Percentiles rank a stretch among this genome's conserved stretches.
Evolutionary conservation across 1,139 yeast species (phyloP).

Genomic region (Debaryomycetaceae sp.): DNA sequence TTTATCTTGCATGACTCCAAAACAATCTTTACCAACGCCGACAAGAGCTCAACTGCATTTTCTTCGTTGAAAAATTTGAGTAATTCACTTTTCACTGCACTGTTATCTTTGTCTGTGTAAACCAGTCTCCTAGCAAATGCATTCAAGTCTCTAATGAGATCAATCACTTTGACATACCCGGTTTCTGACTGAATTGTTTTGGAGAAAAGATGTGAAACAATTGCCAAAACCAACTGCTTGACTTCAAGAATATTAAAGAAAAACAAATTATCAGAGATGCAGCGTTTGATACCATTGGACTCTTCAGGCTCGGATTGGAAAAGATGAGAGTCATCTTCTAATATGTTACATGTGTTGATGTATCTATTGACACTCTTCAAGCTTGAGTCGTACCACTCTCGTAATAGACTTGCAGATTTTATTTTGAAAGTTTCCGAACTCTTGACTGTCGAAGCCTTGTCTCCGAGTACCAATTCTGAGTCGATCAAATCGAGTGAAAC

Average conservation of each 20-base stretch:
- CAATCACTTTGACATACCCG: conserved; percentile 14
- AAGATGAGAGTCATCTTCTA: conserved; percentile 4
- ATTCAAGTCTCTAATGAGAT: conserved; percentile 12
- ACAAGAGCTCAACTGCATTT: conserved; percentile 19
- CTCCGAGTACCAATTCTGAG: neutral
- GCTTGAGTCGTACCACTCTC: conserved; percentile 12
- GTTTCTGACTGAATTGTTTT: conserved; percentile 15
- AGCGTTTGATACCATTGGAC: neutral
- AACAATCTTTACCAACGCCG: conserved; percentile 18
- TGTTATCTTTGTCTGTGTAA: conserved; percentile 9
- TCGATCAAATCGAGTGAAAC: conserved; percentile 16
- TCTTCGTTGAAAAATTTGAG: conserved; percentile 15
- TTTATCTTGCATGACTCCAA: conserved; percentile 15
- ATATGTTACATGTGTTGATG: conserved; percentile 1
- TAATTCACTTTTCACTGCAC: conserved; percentile 8
- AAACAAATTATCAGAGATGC: conserved; percentile 12
- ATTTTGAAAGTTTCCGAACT: neutral
- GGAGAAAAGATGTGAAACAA: conserved; percentile 20
- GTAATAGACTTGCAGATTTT: conserved; percentile 7
- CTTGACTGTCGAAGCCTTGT: neutral
- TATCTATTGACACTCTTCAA: conserved; percentile 4
- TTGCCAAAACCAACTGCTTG: conserved; percentile 16
- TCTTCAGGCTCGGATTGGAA: no score
- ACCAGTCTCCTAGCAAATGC: conserved; percentile 13
- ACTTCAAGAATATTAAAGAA: conserved; percentile 18